Base-by-base conservation (phyloP, 75 land plant genomes). In the Selaginella moellendorffii region DNA sequence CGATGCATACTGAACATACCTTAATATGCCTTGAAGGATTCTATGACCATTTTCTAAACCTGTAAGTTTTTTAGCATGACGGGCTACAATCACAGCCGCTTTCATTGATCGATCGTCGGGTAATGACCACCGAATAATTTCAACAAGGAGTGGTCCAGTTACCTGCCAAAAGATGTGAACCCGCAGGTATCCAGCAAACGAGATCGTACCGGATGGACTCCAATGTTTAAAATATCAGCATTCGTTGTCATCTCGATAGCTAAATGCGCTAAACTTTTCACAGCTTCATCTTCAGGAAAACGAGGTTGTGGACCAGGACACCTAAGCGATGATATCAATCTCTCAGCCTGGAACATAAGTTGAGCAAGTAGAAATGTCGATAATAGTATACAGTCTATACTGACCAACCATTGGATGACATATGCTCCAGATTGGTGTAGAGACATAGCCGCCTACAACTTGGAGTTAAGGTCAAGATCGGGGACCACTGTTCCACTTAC, bases 361-460 rank as follows among this genome's bases (percentile, higher is more conserved):
- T 36, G 46, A 36, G 5, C 14, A 36, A 5, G 10, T 14, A 36
- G 46, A 5, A 36, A 36, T 1, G 31, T 30, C 54, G 1, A 29
- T 1, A 23, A 24, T n/a, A 22, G 5, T 5, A 36, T 36, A 36
- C 5, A 52, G 2, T 27, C 21, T 23, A 53, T 53, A 70, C 54
- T 64, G 54, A 70, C 72, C 72, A 70, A 53, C 28, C 72, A 67
- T 65, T 70, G 64, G 64, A 70, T 53, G 26, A 70, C 72, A 64
- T 70, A 70, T 46, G 63, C 72, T 64, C 72, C 72, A 64, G 63
- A 54, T 52, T 63, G 72, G 31, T 70, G 66, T 53, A 70, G 30
- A 18, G 59, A 67, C 54, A 70, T 26, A 28, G 24, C 26, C 21
- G 53, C 72, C 72, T 70, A 36, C 5, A 14, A 36, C 14, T 5